A percentile compares a stretch with the other conserved stretches of the same genome.
Evolutionary conservation across 208 protist genomes (phyloP).

Genomic region (Acanthamoeba castellanii): DNA sequence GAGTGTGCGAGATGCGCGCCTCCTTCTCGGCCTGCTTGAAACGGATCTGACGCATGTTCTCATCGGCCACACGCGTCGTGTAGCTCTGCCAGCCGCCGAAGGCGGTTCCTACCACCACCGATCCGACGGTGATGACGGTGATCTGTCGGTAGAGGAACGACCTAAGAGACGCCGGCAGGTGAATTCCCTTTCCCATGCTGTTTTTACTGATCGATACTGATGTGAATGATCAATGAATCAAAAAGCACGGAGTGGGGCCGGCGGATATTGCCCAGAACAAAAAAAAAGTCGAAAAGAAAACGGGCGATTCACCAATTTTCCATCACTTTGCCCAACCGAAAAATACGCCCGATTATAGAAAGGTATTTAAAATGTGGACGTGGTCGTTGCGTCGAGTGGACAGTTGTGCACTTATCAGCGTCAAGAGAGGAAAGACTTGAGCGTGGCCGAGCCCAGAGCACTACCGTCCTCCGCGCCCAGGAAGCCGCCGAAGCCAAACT

Average conservation of each 20-base stretch:
- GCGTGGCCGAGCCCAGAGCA: neutral
- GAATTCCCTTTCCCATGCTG: constrained; percentile 9
- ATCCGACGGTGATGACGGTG: constrained; percentile 14
- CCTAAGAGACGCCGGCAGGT: neutral
- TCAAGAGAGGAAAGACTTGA: constrained; percentile 19
- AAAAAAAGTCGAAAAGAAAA: too few relatives aligned
- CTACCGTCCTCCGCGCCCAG: neutral
- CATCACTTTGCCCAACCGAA: too few relatives aligned
- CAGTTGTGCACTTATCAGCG: too few relatives aligned
- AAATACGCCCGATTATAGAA: too few relatives aligned
- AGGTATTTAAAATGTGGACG: too few relatives aligned
- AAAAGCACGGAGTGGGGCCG: too few relatives aligned
- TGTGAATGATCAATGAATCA: too few relatives aligned
- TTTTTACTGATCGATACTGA: too few relatives aligned
- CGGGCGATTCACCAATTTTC: too few relatives aligned
- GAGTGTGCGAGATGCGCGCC: constrained; percentile 14
- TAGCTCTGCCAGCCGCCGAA: neutral
- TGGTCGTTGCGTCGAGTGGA: too few relatives aligned
- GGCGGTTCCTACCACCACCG: neutral
- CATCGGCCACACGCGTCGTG: neutral
- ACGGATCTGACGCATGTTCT: neutral
- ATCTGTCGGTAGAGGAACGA: constrained; percentile 18
- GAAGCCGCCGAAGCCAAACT: neutral
- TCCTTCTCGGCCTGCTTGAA: constrained; percentile 6
- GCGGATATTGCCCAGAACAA: too few relatives aligned